phyloP scores from a whole-genome alignment of 768 basidiomycete species.

The Lentinula boryana region DNA sequence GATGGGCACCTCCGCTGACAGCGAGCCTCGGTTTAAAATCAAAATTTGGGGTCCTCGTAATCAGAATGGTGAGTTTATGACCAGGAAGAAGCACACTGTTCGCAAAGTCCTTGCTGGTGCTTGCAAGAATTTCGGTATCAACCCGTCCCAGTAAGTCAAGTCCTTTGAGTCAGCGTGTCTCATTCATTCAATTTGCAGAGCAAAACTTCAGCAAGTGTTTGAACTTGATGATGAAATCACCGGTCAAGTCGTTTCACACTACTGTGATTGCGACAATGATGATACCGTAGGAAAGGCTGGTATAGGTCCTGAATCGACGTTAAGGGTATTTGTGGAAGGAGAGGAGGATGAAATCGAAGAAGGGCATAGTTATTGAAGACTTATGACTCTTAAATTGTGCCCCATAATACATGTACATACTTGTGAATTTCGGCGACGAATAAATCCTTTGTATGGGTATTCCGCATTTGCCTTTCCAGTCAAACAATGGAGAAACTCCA shows the following conservation, averaged over 20 bases:
- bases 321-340: background rate
- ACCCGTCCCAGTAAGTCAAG: background rate
- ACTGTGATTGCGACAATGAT: background rate
- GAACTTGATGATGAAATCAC: background rate
- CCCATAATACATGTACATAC: too few relatives aligned
- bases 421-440: too few relatives aligned
- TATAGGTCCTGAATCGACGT: background rate
- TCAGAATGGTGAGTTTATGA: conserved; percentile 4
- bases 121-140: background rate
- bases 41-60: background rate
- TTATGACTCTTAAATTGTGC: too few relatives aligned
- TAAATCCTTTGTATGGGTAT: background rate
- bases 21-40: background rate
- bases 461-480: background rate
- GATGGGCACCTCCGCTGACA: background rate
- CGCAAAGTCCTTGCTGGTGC: conserved; percentile 1
- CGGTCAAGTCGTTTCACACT: background rate
- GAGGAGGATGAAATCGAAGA: background rate
- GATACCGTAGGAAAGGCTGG: conserved; percentile 2
- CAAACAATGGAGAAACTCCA: background rate
- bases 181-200: background rate
- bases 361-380: background rate
- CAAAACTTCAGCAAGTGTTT: background rate
- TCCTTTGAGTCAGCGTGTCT: background rate
- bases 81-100: conserved; percentile 1